Evolutionary conservation across 805 yeast species (phyloP), one percentile per base, ranked within the genome.

Genomic region (Zygosaccharomyces siamensis): DNA sequence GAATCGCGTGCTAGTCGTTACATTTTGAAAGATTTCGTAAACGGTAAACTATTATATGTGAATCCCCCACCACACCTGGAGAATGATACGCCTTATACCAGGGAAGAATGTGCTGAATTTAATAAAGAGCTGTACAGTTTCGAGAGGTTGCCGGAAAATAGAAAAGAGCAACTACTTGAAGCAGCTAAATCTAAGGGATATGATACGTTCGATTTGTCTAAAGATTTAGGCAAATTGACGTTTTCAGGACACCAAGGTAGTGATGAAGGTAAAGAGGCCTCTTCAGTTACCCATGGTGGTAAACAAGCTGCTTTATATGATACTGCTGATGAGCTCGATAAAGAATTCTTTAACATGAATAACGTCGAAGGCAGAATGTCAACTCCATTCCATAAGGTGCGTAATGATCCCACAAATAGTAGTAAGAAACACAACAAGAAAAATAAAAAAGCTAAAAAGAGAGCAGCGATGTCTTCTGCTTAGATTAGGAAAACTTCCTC

Each of bases 1-100:
- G 95, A 89, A 66, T 82, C 95, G 38, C 79, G 99, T 68, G 96
- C 99, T 11, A 83, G 97, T 37, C 78, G 99, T 66, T 86, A 87
- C 58, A 80, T 93, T 46, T 76, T 93, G 64, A 93, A 93, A 69
- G 99, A 93, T 68, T 93, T 89, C 60, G 97, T 95, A 24, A 87
- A 80, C 66, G 99, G 98, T 55, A 90, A 89, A 66, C 72, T 93
- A 49, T 72, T 89, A 42, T 90, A 77, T 63, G 83, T 87, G 37
- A 83, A 81, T 54, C 97, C 98, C 12, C 99, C 99, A 35, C 98
- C 98, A 46, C 72, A 72, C 40, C 64, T 75, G 18, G 81, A 72
- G 3, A 83, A 79, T 45, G 84, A 80, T 11, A 73, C 80, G 3
- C 77, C 76, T 38, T 67, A 70, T 41, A 61, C 75, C 1, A 69